These are phyloP conservation scores for Conoideocrella luteorostrata DNA, from an alignment of 2,329 filamentous ascomycete genomes.

Conservation along the genomic window DNA sequence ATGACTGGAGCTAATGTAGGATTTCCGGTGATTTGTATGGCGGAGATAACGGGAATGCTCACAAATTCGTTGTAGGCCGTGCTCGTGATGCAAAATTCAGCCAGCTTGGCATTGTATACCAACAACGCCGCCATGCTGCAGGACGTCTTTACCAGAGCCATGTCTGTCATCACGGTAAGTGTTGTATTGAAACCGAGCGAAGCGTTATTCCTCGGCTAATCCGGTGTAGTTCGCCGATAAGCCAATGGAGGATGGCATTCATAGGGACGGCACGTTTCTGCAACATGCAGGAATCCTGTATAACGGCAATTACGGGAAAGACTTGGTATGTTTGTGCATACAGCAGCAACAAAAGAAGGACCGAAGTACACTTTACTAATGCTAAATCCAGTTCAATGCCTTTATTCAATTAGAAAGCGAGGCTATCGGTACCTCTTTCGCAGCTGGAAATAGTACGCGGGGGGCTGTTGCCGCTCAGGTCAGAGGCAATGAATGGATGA, in stretches of 20 bases:
- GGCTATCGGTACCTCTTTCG: slow-evolving; percentile 17
- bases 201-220: too few species aligned
- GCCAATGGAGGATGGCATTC: slow-evolving; percentile 15
- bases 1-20: slow-evolving; percentile 18
- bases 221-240: slow-evolving; percentile 12
- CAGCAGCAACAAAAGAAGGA: too few species aligned
- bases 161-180: slow-evolving; percentile 14
- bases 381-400: slow-evolving; percentile 15
- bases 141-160: slow-evolving; percentile 13
- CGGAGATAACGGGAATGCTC: too few species aligned
- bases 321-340: slow-evolving; percentile 14
- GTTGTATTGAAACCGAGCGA: not conserved
- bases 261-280: slow-evolving; percentile 17
- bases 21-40: too few species aligned
- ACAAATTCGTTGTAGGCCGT: slow-evolving; percentile 15
- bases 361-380: too few species aligned
- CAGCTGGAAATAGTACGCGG: slow-evolving; percentile 11
- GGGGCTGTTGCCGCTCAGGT: slow-evolving; percentile 15
- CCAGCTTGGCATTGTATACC: slow-evolving; percentile 16
- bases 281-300: slow-evolving; percentile 18
- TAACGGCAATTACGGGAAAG: slow-evolving; percentile 20
- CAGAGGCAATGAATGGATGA: slow-evolving; percentile 18
- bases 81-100: slow-evolving; percentile 18
- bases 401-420: slow-evolving; percentile 17
- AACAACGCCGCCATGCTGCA: slow-evolving; percentile 15